Conservation (phyloP, 208 protist genomes). For the Trypanosoma avium region DNA sequence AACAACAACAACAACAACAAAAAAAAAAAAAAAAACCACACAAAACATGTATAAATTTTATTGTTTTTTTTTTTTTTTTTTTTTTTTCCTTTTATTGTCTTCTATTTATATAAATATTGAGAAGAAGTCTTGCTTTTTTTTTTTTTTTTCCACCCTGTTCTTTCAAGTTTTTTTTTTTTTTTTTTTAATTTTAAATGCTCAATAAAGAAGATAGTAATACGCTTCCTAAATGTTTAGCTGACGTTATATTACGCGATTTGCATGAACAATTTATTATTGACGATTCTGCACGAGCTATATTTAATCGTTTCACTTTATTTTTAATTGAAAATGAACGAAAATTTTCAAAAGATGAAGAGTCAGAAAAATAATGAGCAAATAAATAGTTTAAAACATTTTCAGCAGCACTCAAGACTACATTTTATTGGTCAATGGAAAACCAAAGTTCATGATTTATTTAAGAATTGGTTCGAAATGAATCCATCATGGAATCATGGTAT, state of each 20-base stretch:
- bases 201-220: slow-evolving; percentile 7
- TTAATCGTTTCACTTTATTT: slow-evolving; percentile 32
- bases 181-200: not conserved
- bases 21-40: too few relatives aligned
- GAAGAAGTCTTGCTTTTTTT: not conserved
- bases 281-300: slow-evolving; percentile 31
- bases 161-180: slow-evolving; percentile 23
- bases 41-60: not conserved
- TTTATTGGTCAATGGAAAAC: slow-evolving; percentile 94
- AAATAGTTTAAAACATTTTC: slow-evolving; percentile 87
- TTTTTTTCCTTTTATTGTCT: not conserved
- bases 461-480: slow-evolving; percentile 53
- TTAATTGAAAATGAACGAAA: slow-evolving; percentile 19
- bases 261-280: slow-evolving; percentile 39
- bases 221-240: slow-evolving; percentile 27
- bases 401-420: slow-evolving; percentile 89
- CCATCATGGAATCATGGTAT: slow-evolving; percentile 72
- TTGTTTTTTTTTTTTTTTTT: not conserved
- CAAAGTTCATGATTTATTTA: slow-evolving; percentile 65
- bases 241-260: slow-evolving; percentile 43
- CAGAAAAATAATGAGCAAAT: slow-evolving; percentile 40
- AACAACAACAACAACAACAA: too few relatives aligned
- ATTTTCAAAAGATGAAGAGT: slow-evolving; percentile 1
- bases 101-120: not conserved
- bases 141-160: not conserved